Evolutionary conservation across 1,139 yeast genomes (phyloP).

Genomic region (Yamadazyma diospyri): DNA sequence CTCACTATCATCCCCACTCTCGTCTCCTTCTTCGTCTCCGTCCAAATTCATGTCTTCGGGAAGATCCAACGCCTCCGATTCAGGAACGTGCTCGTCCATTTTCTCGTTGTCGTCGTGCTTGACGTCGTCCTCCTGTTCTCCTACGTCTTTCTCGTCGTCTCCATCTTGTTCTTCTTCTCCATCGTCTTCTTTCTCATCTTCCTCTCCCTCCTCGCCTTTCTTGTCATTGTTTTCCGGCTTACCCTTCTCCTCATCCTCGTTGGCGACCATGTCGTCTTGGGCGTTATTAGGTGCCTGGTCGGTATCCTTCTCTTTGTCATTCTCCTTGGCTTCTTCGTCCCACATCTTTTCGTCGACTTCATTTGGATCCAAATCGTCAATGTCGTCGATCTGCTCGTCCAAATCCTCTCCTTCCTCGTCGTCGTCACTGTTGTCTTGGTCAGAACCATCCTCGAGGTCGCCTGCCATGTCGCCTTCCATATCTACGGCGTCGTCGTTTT

Average conservation of each 20-base stretch:
- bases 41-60: constrained; percentile 88
- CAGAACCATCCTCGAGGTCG: constrained; percentile 74
- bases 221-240: constrained; percentile 35
- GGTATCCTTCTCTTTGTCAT: constrained; percentile 68
- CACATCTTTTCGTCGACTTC: constrained; percentile 98
- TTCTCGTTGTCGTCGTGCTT: constrained; percentile 69
- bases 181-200: constrained; percentile 35
- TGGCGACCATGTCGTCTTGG: constrained; percentile 64
- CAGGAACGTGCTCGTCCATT: constrained; percentile 71
- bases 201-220: constrained; percentile 22
- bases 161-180: constrained; percentile 41
- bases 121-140: constrained; percentile 77
- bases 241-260: constrained; percentile 46
- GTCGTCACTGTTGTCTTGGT: constrained; percentile 61
- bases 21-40: constrained; percentile 54
- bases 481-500: constrained; percentile 81
- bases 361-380: constrained; percentile 89
- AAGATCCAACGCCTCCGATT: constrained; percentile 74
- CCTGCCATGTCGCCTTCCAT: constrained; percentile 98
- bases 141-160: constrained; percentile 66
- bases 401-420: constrained; percentile 54
- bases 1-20: constrained; percentile 34
- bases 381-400: constrained; percentile 87
- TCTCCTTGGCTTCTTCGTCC: constrained; percentile 87
- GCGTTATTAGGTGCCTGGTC: constrained; percentile 60